These are phyloP conservation scores for Metschnikowia kofuensis DNA, from an alignment of 805 yeast species.

Conservation along the genomic window DNA sequence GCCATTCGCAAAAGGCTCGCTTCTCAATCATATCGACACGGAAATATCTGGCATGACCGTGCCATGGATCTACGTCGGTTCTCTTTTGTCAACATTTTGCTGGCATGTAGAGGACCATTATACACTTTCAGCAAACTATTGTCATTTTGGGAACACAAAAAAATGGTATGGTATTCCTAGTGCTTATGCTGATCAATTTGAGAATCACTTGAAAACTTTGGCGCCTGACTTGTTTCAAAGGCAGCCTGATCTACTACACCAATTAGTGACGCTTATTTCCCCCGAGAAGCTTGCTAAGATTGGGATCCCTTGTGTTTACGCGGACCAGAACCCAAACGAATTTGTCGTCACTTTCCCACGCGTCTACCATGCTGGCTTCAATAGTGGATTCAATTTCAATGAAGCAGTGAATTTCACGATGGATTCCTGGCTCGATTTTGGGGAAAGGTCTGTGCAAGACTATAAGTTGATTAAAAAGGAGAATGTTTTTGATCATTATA, in stretches of 20 bases:
- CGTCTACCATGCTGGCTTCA: slow-evolving; percentile 47
- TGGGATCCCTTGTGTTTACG: slow-evolving; percentile 47
- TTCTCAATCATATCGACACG: slow-evolving; percentile 61
- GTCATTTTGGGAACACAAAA: slow-evolving; percentile 85
- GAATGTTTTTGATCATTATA: slow-evolving; percentile 52
- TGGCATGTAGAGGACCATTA: slow-evolving; percentile 98
- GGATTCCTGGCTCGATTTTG: slow-evolving; percentile 66
- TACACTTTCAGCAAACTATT: slow-evolving; percentile 86
- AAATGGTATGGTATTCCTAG: slow-evolving; percentile 94
- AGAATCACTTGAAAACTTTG: slow-evolving; percentile 51
- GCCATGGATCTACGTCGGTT: slow-evolving; percentile 94
- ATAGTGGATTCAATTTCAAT: slow-evolving; percentile 44
- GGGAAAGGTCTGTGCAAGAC: slow-evolving; percentile 37
- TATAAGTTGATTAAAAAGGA: slow-evolving; percentile 37
- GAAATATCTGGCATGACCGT: slow-evolving; percentile 89
- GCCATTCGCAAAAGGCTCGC: slow-evolving; percentile 67
- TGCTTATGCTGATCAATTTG: slow-evolving; percentile 58
- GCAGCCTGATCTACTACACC: slow-evolving; percentile 88
- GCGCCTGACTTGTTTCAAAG: slow-evolving; percentile 81
- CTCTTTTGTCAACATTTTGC: slow-evolving; percentile 86
- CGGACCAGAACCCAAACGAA: slow-evolving; percentile 69
- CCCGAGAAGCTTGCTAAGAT: slow-evolving; percentile 53
- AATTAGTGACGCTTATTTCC: slow-evolving; percentile 74
- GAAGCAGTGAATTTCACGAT: slow-evolving; percentile 60
- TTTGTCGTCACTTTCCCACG: slow-evolving; percentile 42